A percentile compares a stretch with the other conserved stretches of the same genome.
These are phyloP conservation scores for Ogataea polymorpha DNA, from an alignment of 805 yeast species.

Conservation along the genomic window DNA sequence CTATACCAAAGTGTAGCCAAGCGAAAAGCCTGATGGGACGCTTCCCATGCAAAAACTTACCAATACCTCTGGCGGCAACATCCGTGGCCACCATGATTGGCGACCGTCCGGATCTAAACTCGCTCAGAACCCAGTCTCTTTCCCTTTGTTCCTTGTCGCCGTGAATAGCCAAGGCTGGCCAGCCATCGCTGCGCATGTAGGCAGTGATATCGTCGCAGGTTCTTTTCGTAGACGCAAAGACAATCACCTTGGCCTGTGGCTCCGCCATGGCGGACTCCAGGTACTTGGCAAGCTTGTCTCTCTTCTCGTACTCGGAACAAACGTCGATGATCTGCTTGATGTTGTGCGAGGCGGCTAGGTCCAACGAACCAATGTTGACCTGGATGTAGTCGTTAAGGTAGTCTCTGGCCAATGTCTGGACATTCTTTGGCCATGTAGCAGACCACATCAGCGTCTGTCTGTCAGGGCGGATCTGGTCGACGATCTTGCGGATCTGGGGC, in stretches of 20 bases:
- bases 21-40: conserved; percentile 8
- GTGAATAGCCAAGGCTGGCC: conserved; percentile 98
- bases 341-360: conserved; percentile 93
- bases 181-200: conserved; percentile 91
- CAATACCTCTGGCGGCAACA: conserved; percentile 99
- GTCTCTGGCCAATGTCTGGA: conserved; percentile 87
- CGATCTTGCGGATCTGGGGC: conserved; percentile 98
- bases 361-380: conserved; percentile 94
- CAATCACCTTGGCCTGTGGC: conserved; percentile 70
- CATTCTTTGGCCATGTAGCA: conserved; percentile 99
- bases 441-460: conserved; percentile 99
- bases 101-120: conserved; percentile 87
- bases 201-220: conserved; percentile 93
- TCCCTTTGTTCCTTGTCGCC: conserved; percentile 98
- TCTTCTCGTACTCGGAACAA: conserved; percentile 86
- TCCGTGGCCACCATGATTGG: conserved; percentile 99
- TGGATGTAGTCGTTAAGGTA: conserved; percentile 91
- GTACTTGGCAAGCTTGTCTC: conserved; percentile 83
- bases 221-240: conserved; percentile 96
- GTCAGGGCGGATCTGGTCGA: conserved; percentile 95
- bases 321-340: conserved; percentile 93
- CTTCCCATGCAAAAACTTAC: conserved; percentile 54
- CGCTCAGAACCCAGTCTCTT: conserved; percentile 97
- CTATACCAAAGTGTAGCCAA: conserved; percentile 11
- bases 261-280: conserved; percentile 76